Conservation (phyloP, 176 grass and related monocot genomes). For the Cocos nucifera region DNA sequence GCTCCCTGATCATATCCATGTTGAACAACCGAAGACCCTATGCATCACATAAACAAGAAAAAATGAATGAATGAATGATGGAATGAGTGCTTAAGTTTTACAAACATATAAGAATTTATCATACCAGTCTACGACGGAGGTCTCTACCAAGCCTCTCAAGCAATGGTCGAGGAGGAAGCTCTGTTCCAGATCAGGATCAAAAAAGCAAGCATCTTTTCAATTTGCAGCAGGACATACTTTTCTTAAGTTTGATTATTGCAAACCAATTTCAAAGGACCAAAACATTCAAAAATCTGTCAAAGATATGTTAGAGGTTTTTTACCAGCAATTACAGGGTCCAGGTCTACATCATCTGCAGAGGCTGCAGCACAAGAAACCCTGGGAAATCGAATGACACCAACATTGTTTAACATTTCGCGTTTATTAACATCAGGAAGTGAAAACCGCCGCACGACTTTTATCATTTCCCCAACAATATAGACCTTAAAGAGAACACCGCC, state of each 20-base stretch:
- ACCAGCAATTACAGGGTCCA: conserved; percentile 84
- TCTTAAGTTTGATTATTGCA: too few species aligned
- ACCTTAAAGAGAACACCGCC: conserved; percentile 92
- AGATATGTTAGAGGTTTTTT: conserved; percentile 9
- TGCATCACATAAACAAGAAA: too few species aligned
- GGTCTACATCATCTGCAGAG: conserved; percentile 62
- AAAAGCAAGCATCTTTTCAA: conserved; percentile 22
- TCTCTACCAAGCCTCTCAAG: conserved; percentile 76
- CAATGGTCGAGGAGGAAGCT: conserved; percentile 77
- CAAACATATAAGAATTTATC: conserved; percentile 6
- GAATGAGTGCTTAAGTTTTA: neutral
- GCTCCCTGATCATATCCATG: conserved; percentile 88
- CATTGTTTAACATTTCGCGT: conserved; percentile 48
- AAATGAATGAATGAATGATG: too few species aligned
- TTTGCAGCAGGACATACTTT: too few species aligned
- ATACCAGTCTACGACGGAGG: conserved; percentile 61
- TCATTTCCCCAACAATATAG: conserved; percentile 77
- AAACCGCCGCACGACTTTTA: conserved; percentile 67
- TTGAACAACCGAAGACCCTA: conserved; percentile 96
- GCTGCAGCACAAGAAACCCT: conserved; percentile 94
- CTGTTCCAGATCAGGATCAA: conserved; percentile 26
- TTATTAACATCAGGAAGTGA: conserved; percentile 80
- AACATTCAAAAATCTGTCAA: neutral
- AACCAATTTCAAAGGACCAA: too few species aligned
- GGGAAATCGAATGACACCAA: conserved; percentile 64